A percentile compares a stretch with the other conserved stretches of the same genome.
phyloP scores from a whole-genome alignment of 169 alveolate species.

The Plasmodium gallinaceum region DNA sequence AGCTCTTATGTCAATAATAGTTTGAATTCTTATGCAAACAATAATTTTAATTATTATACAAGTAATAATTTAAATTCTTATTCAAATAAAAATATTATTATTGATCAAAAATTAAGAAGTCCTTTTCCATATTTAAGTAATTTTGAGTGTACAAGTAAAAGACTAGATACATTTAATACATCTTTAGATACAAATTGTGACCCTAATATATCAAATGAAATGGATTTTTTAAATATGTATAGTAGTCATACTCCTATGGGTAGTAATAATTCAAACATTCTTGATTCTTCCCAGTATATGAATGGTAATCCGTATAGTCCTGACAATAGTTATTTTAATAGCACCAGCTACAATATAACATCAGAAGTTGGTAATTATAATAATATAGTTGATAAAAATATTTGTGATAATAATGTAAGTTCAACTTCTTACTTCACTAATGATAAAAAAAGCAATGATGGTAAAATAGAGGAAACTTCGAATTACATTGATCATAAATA shows the following conservation, averaged over 20 bases:
- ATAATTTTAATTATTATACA: slow-evolving; percentile 9
- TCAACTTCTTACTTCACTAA: background rate
- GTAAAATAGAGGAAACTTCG: slow-evolving; percentile 7
- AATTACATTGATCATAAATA: background rate
- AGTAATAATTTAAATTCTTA: slow-evolving; percentile 8
- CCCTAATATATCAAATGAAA: slow-evolving; percentile 34
- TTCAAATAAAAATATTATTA: background rate
- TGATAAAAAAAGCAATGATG: background rate
- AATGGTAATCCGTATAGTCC: slow-evolving; percentile 8
- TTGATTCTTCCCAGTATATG: slow-evolving; percentile 6
- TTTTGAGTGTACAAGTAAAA: slow-evolving; percentile 5
- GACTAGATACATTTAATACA: background rate
- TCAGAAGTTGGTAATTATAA: background rate
- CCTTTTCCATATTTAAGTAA: slow-evolving; percentile 4
- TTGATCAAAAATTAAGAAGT: slow-evolving; percentile 1
- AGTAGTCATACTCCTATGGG: slow-evolving; percentile 51
- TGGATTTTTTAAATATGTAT: slow-evolving; percentile 62
- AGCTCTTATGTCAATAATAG: background rate
- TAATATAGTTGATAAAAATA: background rate
- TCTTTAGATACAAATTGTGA: slow-evolving; percentile 4
- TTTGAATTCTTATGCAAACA: background rate
- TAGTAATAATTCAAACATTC: slow-evolving; percentile 7
- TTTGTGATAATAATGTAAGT: background rate
- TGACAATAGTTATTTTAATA: background rate
- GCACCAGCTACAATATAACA: background rate